Percentiles rank a stretch among this genome's conserved stretches.
Evolutionary conservation across 164 flowering plant species (phyloP).

Genomic region (Vitis cinerea): DNA sequence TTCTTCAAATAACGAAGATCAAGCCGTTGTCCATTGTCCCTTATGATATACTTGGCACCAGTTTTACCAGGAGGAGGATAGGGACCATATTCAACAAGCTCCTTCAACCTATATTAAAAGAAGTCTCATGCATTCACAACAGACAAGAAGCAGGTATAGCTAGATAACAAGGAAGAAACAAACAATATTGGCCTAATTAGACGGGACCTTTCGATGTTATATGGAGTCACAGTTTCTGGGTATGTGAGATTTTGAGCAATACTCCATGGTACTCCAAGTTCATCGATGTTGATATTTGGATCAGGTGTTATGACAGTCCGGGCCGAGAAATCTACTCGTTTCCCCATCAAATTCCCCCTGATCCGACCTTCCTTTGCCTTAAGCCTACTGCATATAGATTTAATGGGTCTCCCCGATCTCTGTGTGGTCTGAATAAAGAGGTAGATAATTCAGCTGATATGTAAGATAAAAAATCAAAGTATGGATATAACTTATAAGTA

Average conservation of each 20-base stretch:
- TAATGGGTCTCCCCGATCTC: constrained; percentile 94
- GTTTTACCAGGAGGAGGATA: constrained; percentile 99
- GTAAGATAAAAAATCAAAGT: neutral
- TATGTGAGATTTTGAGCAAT: constrained; percentile 95
- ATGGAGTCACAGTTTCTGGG: constrained; percentile 98
- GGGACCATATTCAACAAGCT: constrained; percentile 98
- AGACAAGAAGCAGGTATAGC: neutral
- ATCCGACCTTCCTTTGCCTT: constrained; percentile 99
- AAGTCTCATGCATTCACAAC: too few species aligned
- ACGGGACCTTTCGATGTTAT: constrained; percentile 87
- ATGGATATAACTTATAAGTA: neutral
- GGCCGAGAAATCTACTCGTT: constrained; percentile 97
- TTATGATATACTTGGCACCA: constrained; percentile 95
- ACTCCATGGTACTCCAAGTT: constrained; percentile 99
- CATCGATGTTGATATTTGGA: constrained; percentile 94
- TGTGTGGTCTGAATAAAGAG: constrained; percentile 76
- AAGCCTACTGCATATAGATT: constrained; percentile 95
- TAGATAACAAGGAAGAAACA: neutral
- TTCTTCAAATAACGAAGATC: constrained; percentile 97
- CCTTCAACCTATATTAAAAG: constrained; percentile 67
- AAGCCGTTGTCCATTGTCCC: constrained; percentile 98
- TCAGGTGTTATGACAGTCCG: constrained; percentile 99
- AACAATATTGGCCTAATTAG: neutral
- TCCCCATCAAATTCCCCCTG: constrained; percentile 98
- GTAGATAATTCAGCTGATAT: neutral